phyloP scores from a whole-genome alignment of 305 asterid species.

The Rubia occidens region DNA sequence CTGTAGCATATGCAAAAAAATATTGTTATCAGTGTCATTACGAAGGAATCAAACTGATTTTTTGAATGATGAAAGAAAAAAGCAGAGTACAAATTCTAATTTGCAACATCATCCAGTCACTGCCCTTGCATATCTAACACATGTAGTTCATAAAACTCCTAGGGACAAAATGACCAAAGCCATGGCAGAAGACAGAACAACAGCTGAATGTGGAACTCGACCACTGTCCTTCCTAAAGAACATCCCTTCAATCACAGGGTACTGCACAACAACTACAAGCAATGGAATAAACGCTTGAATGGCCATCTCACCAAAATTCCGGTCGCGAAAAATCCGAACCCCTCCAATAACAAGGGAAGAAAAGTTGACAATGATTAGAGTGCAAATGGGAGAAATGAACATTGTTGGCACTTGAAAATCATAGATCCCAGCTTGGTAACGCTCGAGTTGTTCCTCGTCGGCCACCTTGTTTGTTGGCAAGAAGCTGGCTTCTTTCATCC shows the following conservation, averaged over 20 bases:
- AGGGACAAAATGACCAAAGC: constrained; percentile 18
- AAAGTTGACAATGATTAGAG: constrained; percentile 34
- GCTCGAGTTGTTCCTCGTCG: constrained; percentile 33
- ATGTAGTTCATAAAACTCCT: constrained; percentile 4
- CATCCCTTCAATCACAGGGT: constrained; percentile 62
- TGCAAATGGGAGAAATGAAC: constrained; percentile 45
- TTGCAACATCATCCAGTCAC: too few relatives aligned
- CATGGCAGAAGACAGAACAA: constrained; percentile 26
- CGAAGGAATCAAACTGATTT: too few relatives aligned
- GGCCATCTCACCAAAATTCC: constrained; percentile 30
- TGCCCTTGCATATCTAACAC: too few relatives aligned
- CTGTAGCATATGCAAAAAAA: too few relatives aligned
- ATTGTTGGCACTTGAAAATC: constrained; percentile 40
- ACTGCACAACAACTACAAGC: constrained; percentile 31
- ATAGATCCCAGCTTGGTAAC: constrained; percentile 37
- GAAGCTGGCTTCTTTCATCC: constrained; percentile 38
- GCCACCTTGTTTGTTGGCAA: constrained; percentile 45
- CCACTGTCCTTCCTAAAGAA: constrained; percentile 53
- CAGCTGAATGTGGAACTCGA: constrained; percentile 29
- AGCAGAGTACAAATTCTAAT: too few relatives aligned
- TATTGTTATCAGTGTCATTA: too few relatives aligned
- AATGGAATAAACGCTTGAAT: constrained; percentile 34
- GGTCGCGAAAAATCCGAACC: constrained; percentile 10
- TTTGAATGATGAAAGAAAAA: too few relatives aligned
- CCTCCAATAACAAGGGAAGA: constrained; percentile 34